Evolutionary conservation across 177 flowering plant species (phyloP).

Genomic region (Vitis hybrid): DNA sequence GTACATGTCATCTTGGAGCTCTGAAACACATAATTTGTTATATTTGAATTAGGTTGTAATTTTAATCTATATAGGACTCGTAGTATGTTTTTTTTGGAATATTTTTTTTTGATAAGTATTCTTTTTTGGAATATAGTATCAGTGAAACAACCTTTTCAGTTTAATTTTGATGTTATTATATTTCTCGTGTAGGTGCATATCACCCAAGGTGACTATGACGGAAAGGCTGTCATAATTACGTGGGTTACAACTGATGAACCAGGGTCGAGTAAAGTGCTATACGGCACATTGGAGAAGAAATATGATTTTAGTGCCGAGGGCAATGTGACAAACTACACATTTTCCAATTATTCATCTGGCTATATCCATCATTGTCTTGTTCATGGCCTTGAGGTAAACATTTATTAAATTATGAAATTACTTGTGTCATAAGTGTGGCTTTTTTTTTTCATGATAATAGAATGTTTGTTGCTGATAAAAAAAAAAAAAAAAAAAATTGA

Average conservation of each 20-base stretch:
- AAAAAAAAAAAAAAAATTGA: too few species aligned
- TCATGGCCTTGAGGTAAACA: slow-evolving; percentile 69
- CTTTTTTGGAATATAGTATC: background rate
- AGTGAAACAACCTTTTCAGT: background rate
- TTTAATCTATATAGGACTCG: too few species aligned
- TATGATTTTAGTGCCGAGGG: slow-evolving; percentile 61
- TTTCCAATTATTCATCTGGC: slow-evolving; percentile 79
- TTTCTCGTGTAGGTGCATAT: slow-evolving; percentile 70
- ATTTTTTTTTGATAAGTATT: background rate
- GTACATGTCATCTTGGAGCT: too few species aligned
- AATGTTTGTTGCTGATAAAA: too few species aligned
- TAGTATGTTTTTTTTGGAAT: background rate
- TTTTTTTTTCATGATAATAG: too few species aligned
- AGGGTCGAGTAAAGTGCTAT: slow-evolving; percentile 61
- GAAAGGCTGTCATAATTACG: slow-evolving; percentile 83
- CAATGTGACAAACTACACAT: slow-evolving; percentile 59
- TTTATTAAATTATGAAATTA: background rate
- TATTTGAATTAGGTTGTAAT: too few species aligned
- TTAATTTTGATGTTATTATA: background rate
- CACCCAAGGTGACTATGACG: slow-evolving; percentile 97
- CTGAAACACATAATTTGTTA: too few species aligned
- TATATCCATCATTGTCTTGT: slow-evolving; percentile 81
- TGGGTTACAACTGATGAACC: slow-evolving; percentile 87
- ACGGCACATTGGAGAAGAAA: slow-evolving; percentile 56
- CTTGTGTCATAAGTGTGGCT: background rate